phyloP scores from a whole-genome alignment of 441 rosid species.

The Corymbia calophylla region DNA sequence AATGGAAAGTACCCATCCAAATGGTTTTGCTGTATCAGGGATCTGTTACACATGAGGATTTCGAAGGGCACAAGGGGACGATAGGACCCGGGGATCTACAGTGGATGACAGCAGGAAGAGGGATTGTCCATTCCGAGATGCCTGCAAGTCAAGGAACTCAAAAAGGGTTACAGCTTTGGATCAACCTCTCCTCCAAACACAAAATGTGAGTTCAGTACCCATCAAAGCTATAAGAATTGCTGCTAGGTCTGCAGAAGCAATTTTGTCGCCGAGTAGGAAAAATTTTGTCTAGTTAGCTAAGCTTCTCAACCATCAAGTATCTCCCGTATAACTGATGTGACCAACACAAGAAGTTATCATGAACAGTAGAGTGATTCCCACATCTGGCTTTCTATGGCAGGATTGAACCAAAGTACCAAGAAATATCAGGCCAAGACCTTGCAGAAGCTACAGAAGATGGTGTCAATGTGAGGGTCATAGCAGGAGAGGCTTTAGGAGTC shows the following conservation, averaged over 20 bases:
- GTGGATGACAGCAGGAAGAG: conserved; percentile 99
- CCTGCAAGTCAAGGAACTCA: conserved; percentile 70
- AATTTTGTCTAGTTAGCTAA: background rate
- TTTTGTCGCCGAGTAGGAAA: background rate
- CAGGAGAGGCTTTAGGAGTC: conserved; percentile 75
- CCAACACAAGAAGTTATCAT: background rate
- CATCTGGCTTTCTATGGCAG: conserved; percentile 14
- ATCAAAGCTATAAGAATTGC: background rate
- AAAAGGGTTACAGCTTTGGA: conserved; percentile 83
- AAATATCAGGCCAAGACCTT: conserved; percentile 53
- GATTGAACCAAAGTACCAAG: conserved; percentile 85
- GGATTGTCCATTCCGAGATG: conserved; percentile 93
- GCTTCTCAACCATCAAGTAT: background rate
- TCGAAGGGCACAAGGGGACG: conserved; percentile 81
- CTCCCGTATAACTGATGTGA: background rate
- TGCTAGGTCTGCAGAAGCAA: background rate
- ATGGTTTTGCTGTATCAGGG: conserved; percentile 30
- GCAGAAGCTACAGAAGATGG: conserved; percentile 57
- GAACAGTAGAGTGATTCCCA: background rate
- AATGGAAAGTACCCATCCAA: rapidly evolving
- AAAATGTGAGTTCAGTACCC: conserved; percentile 48
- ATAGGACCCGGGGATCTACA: conserved; percentile 72
- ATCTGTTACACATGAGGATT: conserved; percentile 69
- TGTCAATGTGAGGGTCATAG: conserved; percentile 62
- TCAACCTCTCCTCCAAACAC: conserved; percentile 74